Conservation (phyloP, 495 filamentous ascomycete genomes). For the Hypoxylon trugodes region DNA sequence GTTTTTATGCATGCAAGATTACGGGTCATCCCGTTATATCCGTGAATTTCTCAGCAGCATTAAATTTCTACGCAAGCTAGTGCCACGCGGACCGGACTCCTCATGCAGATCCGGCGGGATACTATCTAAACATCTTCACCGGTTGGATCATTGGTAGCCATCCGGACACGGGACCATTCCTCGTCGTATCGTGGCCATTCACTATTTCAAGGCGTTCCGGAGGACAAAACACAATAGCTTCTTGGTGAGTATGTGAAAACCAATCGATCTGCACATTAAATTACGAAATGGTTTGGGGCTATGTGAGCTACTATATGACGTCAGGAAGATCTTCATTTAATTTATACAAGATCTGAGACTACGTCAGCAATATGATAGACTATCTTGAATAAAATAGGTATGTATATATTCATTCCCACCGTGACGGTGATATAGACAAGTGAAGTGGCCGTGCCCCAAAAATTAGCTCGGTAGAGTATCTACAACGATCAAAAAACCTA, state of each 20-base stretch:
- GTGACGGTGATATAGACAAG: constrained; percentile 15
- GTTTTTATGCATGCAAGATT: constrained; percentile 15
- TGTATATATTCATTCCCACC: constrained; percentile 11
- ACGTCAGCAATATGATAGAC: neutral
- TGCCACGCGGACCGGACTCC: neutral
- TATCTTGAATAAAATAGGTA: constrained; percentile 2
- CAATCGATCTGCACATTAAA: too few species aligned
- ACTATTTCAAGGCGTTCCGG: too few species aligned
- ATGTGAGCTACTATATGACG: too few species aligned
- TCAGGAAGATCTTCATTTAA: neutral
- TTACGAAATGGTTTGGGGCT: too few species aligned
- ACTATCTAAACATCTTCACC: constrained; percentile 28
- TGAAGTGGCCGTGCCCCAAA: neutral
- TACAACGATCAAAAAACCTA: constrained; percentile 21
- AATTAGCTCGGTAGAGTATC: constrained; percentile 16
- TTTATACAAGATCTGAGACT: neutral
- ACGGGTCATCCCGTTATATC: constrained; percentile 12
- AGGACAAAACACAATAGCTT: too few species aligned
- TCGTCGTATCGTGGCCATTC: constrained; percentile 49
- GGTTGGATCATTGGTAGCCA: constrained; percentile 47
- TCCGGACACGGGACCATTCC: constrained; percentile 25
- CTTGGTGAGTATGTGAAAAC: too few species aligned
- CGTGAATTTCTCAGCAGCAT: neutral
- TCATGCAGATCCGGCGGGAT: constrained; percentile 6
- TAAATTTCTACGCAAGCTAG: neutral